These are phyloP conservation scores for Ustilago trichophora DNA, from an alignment of 1,284 basidiomycete species.

Conservation along the genomic window DNA sequence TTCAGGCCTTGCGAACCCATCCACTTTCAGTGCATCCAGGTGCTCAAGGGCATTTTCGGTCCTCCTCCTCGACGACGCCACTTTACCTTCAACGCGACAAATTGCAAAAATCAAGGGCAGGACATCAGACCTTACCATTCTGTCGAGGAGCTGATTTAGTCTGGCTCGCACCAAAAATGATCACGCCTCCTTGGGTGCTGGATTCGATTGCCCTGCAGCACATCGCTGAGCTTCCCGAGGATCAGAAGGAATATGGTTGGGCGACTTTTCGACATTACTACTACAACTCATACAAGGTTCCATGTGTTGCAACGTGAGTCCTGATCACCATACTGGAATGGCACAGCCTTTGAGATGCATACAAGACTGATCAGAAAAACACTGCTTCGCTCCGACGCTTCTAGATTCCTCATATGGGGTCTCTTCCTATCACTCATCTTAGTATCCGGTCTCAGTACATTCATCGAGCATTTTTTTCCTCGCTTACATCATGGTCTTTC, in stretches of 20 bases:
- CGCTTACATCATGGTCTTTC: neutral
- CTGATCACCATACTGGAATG: constrained; percentile 1
- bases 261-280: constrained; percentile 22
- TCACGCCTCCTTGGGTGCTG: constrained; percentile 16
- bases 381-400: neutral
- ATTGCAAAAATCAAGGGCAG: too few species aligned
- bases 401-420: constrained; percentile 24
- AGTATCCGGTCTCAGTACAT: neutral
- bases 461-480: constrained; percentile 9
- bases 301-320: constrained; percentile 25
- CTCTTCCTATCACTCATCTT: constrained; percentile 8
- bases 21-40: too few species aligned
- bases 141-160: too few species aligned
- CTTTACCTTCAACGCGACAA: too few species aligned
- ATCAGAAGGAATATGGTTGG: constrained; percentile 15
- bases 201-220: constrained; percentile 12
- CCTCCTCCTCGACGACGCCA: too few species aligned
- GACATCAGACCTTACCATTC: too few species aligned
- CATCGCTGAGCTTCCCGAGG: constrained; percentile 6
- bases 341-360: too few species aligned
- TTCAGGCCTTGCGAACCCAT: too few species aligned
- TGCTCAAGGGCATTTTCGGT: too few species aligned
- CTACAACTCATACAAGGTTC: constrained; percentile 28
- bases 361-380: too few species aligned
- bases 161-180: too few species aligned